Evolutionary conservation across 164 flowering plant species (phyloP), one percentile per base, ranked within the genome.

Genomic region (Vitis riparia): DNA sequence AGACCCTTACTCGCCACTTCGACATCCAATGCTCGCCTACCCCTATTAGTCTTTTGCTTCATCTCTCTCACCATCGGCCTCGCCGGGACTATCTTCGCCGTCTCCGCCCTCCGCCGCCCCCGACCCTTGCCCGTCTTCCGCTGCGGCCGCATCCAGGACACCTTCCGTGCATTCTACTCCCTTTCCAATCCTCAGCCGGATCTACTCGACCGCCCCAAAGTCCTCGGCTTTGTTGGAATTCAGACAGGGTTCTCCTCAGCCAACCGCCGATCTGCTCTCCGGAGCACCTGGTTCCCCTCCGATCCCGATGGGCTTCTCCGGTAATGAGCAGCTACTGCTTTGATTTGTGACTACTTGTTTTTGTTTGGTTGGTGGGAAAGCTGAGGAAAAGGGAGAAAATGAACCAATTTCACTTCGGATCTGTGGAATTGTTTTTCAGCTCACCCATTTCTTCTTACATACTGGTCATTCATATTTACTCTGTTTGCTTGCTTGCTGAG

Each of bases 221-320:
- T 85, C 58, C 73, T 87, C 1, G 91, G 88, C 5, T 83, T 88
- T 44, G 89, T 88, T 8, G 91, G 91, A 1, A 73, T 86, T 27
- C 89, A 86, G 68, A 88, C 89, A 23, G 86, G 86, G 0, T 86
- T 88, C 72, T 73, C 71, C 0, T 80, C 89, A 1, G 75, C 9
- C 14, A 85, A 71, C 63, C 84, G 87, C 29, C 79, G 88, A 1
- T 66, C 59, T 5, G 73, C 89, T 5, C 68, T 88, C 23, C 69
- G 92, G 11, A 70, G 59, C 17, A 83, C 92, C 4, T 88, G 92
- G 92, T 79, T 88, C 37, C 87, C 89, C 61, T 83, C 89, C 17
- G 84, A 84, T 37, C 80, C 77, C 9, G 79, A 84, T 12, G 81
- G 67, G 8, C 86, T 88, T 58, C 68, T 78, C n/a, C 70, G 86